A percentile compares a stretch with the other conserved stretches of the same genome.
phyloP scores from a whole-genome alignment of 495 filamentous ascomycete species.

The Schizothecium vesticola region DNA sequence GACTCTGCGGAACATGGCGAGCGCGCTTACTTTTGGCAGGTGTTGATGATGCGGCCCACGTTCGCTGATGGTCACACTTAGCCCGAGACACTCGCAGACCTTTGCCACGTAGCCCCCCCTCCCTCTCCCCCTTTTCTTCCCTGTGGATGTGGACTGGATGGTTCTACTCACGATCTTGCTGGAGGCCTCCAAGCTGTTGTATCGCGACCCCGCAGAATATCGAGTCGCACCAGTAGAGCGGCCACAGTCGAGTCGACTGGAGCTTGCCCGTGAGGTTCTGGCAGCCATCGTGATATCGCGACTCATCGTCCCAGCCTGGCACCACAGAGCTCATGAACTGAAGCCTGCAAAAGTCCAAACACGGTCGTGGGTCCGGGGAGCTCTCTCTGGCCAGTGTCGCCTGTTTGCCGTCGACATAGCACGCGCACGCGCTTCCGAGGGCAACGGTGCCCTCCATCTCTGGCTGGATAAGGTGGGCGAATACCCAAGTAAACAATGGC shows the following conservation, averaged over 20 bases:
- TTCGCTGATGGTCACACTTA: constrained; percentile 31
- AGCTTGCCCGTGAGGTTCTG: constrained; percentile 12
- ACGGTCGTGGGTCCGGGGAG: constrained; percentile 12
- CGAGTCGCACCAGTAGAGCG: constrained; percentile 43
- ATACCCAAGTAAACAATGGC: background rate
- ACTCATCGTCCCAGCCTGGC: constrained; percentile 13
- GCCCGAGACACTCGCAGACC: constrained; percentile 15
- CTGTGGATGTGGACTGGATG: background rate
- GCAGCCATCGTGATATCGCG: constrained; percentile 19
- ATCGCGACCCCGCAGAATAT: constrained; percentile 40
- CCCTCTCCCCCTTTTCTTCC: background rate
- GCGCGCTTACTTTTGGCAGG: constrained; percentile 39
- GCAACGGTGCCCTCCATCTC: constrained; percentile 8
- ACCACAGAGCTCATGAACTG: constrained; percentile 18
- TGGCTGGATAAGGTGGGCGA: background rate
- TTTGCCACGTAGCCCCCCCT: background rate
- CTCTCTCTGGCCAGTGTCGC: background rate
- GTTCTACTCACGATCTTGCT: constrained; percentile 41
- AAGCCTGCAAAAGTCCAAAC: constrained; percentile 21
- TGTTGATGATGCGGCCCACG: constrained; percentile 44
- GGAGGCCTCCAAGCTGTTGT: constrained; percentile 17
- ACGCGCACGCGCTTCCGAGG: constrained; percentile 15
- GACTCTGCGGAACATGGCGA: background rate
- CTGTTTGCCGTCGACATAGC: constrained; percentile 20
- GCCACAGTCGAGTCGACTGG: constrained; percentile 26